Percentiles rank a stretch among this genome's conserved stretches.
phyloP scores from a whole-genome alignment of 2,329 filamentous ascomycete species.

The Acarospora socialis region DNA sequence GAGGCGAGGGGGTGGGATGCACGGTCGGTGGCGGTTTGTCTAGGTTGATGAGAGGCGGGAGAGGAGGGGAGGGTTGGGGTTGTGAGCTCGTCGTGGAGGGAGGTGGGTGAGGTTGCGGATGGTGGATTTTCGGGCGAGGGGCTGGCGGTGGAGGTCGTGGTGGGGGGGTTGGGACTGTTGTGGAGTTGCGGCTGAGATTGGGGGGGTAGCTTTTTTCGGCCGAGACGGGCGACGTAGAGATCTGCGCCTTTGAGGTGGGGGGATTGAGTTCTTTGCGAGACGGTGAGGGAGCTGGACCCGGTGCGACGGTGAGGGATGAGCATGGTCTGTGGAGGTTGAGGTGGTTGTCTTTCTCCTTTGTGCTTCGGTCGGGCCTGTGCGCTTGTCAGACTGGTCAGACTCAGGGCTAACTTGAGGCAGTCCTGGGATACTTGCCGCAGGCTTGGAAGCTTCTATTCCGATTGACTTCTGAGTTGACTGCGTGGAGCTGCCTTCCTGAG shows the following conservation, averaged over 20 bases:
- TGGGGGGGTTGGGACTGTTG: slow-evolving; percentile 3
- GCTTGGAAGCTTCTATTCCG: too few species aligned
- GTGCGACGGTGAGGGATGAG: slow-evolving; percentile 20
- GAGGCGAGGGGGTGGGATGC: too few species aligned
- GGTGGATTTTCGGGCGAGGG: background rate
- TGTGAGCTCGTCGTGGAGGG: slow-evolving; percentile 35
- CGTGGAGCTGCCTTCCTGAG: too few species aligned
- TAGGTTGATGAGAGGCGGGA: too few species aligned
- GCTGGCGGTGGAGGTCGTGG: background rate
- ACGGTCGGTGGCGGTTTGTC: too few species aligned
- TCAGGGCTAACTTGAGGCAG: too few species aligned
- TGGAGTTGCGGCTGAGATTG: slow-evolving; percentile 4
- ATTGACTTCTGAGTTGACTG: too few species aligned
- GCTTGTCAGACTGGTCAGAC: too few species aligned
- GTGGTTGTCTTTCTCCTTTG: slow-evolving; percentile 10
- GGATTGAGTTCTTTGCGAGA: slow-evolving; percentile 31
- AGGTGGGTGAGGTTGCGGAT: slow-evolving; percentile 18
- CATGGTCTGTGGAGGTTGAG: slow-evolving; percentile 12
- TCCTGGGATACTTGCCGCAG: too few species aligned
- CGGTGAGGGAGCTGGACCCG: slow-evolving; percentile 13
- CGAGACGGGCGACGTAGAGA: slow-evolving; percentile 36
- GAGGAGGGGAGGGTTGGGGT: background rate
- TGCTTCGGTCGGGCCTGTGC: background rate
- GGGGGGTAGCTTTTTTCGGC: slow-evolving; percentile 9
- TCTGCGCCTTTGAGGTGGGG: slow-evolving; percentile 35